Evolutionary conservation across 352 stramenopile genomes (phyloP).

Genomic region (Phytophthora ohioensis): DNA sequence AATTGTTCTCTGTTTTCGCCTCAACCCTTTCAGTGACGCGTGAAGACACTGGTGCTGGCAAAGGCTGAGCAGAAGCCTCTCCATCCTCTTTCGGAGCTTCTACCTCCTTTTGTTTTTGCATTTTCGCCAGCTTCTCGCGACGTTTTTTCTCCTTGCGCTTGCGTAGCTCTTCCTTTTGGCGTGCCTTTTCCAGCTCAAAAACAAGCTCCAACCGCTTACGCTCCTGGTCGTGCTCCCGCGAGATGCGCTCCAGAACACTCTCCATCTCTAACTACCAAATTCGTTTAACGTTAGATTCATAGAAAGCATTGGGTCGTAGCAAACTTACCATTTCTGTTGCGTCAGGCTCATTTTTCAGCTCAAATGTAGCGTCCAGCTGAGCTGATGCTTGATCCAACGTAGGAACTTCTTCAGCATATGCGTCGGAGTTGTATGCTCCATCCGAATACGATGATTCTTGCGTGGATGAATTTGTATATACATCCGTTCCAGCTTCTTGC

Average conservation of each 20-base stretch:
- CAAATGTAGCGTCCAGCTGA: conserved; percentile 42
- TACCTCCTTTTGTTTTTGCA: conserved; percentile 48
- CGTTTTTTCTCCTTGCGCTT: conserved; percentile 77
- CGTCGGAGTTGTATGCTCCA: conserved; percentile 1
- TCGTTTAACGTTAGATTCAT: too few relatives aligned
- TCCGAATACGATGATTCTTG: conserved; percentile 9
- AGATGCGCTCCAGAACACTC: conserved; percentile 67
- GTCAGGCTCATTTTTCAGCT: conserved; percentile 24
- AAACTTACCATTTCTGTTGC: conserved; percentile 37
- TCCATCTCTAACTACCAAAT: conserved; percentile 64
- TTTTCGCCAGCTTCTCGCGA: conserved; percentile 55
- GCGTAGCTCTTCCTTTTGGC: conserved; percentile 69
- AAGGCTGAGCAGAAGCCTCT: conserved; percentile 14
- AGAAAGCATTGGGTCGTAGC: background rate
- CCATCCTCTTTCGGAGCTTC: conserved; percentile 19
- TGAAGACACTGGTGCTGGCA: conserved; percentile 30
- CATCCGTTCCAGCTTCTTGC: conserved; percentile 3
- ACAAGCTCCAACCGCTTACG: conserved; percentile 66
- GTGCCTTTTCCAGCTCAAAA: conserved; percentile 72
- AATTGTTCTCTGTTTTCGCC: conserved; percentile 30
- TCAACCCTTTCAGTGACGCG: conserved; percentile 37
- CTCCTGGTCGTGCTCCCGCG: conserved; percentile 71
- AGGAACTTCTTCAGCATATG: background rate
- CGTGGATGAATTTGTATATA: conserved; percentile 15
- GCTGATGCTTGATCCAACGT: conserved; percentile 41